A percentile compares a stretch with the other conserved stretches of the same genome.
These are phyloP conservation scores for Fonsecaea pugnacius DNA, from an alignment of 2,329 filamentous ascomycete genomes.

Conservation along the genomic window DNA sequence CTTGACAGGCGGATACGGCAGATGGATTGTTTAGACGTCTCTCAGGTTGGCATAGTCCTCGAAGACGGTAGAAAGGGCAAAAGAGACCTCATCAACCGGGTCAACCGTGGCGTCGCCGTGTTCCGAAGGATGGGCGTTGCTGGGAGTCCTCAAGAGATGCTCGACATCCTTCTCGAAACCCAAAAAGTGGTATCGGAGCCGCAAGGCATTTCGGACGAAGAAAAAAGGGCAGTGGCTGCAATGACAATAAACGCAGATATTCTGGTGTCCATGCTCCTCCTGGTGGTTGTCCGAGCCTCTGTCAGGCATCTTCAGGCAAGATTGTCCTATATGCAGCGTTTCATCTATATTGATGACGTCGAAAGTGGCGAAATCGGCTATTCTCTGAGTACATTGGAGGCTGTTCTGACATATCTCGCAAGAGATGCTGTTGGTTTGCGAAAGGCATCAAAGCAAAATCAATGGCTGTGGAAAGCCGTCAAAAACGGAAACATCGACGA, in stretches of 20 bases:
- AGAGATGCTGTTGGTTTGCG: conserved; percentile 80
- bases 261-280: conserved; percentile 84
- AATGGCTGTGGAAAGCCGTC: conserved; percentile 82
- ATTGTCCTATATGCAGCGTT: conserved; percentile 92
- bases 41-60: conserved; percentile 87
- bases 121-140: conserved; percentile 83
- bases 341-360: conserved; percentile 97
- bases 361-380: conserved; percentile 97
- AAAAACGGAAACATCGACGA: conserved; percentile 76
- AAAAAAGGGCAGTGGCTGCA: conserved; percentile 57
- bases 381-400: conserved; percentile 92
- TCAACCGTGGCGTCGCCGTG: conserved; percentile 79
- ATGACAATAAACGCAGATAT: conserved; percentile 84
- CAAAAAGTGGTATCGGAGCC: conserved; percentile 80
- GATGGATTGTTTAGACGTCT: conserved; percentile 92
- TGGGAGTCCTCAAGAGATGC: conserved; percentile 84
- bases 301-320: conserved; percentile 85
- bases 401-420: conserved; percentile 84
- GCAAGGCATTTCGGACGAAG: conserved; percentile 46
- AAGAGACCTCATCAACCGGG: conserved; percentile 74
- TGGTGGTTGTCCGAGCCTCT: conserved; percentile 90
- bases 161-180: conserved; percentile 76
- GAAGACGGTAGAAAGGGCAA: conserved; percentile 79
- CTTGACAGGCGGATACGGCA: conserved; percentile 87
- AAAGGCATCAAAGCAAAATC: conserved; percentile 83